Evolutionary conservation across 805 yeast species (phyloP).

Genomic region (Kodamaea leandrae): DNA sequence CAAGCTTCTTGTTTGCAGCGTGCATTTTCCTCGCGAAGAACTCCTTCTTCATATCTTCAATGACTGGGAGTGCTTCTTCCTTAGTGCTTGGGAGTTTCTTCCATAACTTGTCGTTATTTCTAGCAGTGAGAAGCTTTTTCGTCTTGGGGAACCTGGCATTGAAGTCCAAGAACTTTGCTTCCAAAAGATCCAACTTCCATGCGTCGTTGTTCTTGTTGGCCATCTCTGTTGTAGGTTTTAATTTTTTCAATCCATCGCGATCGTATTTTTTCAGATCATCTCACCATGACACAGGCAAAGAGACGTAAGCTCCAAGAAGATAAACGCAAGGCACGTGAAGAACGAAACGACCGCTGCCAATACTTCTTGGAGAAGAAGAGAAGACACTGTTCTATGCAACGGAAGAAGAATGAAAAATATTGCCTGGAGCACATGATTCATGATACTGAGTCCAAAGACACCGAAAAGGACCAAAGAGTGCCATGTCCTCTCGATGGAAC

Average conservation of each 20-base stretch:
- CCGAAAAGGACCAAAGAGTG: conserved; percentile 41
- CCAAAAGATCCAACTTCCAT: conserved; percentile 58
- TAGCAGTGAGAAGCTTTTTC: conserved; percentile 44
- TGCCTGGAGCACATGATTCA: conserved; percentile 62
- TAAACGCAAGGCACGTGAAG: not conserved
- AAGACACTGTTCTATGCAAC: conserved; percentile 60
- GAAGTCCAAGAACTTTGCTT: conserved; percentile 43
- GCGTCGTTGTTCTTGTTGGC: conserved; percentile 37
- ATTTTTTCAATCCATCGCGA: conserved; percentile 9
- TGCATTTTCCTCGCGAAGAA: conserved; percentile 50
- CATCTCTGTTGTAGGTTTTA: conserved; percentile 4
- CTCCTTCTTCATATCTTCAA: conserved; percentile 43
- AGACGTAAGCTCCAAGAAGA: conserved; percentile 7
- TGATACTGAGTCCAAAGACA: not conserved
- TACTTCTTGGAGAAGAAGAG: conserved; percentile 48
- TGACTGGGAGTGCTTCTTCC: conserved; percentile 45
- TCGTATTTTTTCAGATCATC: conserved; percentile 3
- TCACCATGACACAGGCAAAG: conserved; percentile 9
- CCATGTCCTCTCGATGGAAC: conserved; percentile 76
- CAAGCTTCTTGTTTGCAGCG: conserved; percentile 41
- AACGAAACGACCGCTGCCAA: conserved; percentile 34
- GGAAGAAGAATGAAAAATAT: conserved; percentile 45
- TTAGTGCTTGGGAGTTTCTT: conserved; percentile 39
- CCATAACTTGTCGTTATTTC: conserved; percentile 40
- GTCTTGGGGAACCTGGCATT: conserved; percentile 51